Base-by-base conservation (phyloP, 2,329 filamentous ascomycete genomes). In the Exserohilum turcica region DNA sequence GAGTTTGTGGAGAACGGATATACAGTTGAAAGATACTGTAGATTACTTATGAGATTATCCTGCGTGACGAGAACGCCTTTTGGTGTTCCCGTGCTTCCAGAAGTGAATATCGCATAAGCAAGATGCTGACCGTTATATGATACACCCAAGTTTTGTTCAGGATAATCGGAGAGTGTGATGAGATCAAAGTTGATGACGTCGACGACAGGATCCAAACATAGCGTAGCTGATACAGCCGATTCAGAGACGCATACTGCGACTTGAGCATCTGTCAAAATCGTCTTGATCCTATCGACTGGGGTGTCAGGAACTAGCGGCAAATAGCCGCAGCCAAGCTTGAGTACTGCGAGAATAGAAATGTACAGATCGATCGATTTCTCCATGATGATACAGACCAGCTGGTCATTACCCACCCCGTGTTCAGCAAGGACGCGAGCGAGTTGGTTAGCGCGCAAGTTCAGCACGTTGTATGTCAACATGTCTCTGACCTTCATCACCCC, bases 21-120 rank as follows among this genome's bases (percentile, higher is more conserved):
- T 0, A 90, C 76, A 2, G 79, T 76, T 2, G 81, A 79, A 6
- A 96, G 78, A 8, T 84, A 79, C 15, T 84, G 78, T n/a, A 96
- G 78, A 59, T 95, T 93, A 70, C 88, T 89, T 48, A 87, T 78
- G 36, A 96, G 82, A 63, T 91, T 95, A 35, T 82, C 77, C 59
- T 92, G 87, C 0, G 89, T 91, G 16, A 96, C 82, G 3, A 89
- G 62, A 3, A 96, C 88, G 2, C 90, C 90, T 67, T 96, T 95
- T 0, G 90, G 91, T 1, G 78, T 79, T 0, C 90, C 91, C 0
- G 91, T 95, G 33, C 88, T 93, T 3, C 92, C 92, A 19, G 89
- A 92, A 0, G 90, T 95, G 70, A 90, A 95, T 1, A 95, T 86
- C 15, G 89, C 84, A 68, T 95, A 95, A 6, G 90, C 87, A 2